phyloP scores from a whole-genome alignment of 257 asterid species.

The Sherardia arvensis region DNA sequence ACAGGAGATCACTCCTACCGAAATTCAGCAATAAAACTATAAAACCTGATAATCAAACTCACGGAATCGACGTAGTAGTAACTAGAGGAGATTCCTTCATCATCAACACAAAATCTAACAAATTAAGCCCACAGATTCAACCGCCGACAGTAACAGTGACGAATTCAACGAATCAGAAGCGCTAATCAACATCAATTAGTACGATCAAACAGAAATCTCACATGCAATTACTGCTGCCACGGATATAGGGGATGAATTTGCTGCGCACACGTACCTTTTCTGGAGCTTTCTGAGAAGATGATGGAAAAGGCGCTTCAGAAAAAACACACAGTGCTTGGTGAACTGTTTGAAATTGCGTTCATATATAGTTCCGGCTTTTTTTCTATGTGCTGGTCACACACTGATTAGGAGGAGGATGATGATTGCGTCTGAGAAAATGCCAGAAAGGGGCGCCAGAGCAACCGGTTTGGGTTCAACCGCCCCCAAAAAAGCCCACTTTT shows the following conservation, averaged over 20 bases:
- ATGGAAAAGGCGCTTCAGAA: not conserved
- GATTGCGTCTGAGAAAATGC: not conserved
- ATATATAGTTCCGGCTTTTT: not conserved
- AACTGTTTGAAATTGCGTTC: not conserved
- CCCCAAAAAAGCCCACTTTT: too few species aligned
- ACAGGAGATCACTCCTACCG: too few species aligned
- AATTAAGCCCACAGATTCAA: not conserved
- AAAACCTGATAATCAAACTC: not conserved
- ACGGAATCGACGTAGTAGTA: not conserved
- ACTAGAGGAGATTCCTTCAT: not conserved
- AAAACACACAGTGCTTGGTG: not conserved
- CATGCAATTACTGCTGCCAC: not conserved
- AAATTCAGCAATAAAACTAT: too few species aligned
- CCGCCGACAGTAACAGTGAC: not conserved
- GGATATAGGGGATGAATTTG: not conserved
- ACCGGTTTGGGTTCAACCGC: not conserved
- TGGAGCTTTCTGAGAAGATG: not conserved
- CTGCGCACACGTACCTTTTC: constrained; percentile 5
- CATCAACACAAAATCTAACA: not conserved
- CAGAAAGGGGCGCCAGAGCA: not conserved
- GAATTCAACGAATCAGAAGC: not conserved
- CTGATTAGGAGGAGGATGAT: not conserved
- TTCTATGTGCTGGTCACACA: not conserved
- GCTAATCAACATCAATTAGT: too few species aligned
- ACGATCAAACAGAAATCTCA: too few species aligned